A percentile compares a stretch with the other conserved stretches of the same genome.
Evolutionary conservation across 2,329 filamentous ascomycete species (phyloP).

Genomic region (Talaromyces islandicus): DNA sequence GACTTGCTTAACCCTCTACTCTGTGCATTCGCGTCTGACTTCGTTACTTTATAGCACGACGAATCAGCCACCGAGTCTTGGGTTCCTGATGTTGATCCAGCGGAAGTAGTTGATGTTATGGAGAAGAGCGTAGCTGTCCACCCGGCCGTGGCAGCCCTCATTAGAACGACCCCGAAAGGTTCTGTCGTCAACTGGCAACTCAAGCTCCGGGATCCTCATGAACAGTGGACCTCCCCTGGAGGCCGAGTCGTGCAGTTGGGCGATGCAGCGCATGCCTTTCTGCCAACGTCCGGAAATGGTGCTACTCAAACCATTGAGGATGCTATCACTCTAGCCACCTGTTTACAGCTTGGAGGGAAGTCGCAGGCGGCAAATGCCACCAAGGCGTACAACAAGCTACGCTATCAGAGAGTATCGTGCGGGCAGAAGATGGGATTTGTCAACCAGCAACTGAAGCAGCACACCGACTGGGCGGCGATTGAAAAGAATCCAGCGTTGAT

Average conservation of each 20-base stretch:
- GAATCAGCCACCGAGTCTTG: slow-evolving; percentile 13
- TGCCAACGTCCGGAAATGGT: slow-evolving; percentile 41
- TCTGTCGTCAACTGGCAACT: not conserved
- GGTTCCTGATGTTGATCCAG: slow-evolving; percentile 9
- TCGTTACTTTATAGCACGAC: too few relatives aligned
- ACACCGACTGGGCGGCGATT: not conserved
- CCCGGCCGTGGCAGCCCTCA: not conserved
- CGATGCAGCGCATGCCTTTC: slow-evolving; percentile 30
- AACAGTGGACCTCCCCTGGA: slow-evolving; percentile 4
- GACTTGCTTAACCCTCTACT: too few relatives aligned
- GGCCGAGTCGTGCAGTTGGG: slow-evolving; percentile 13
- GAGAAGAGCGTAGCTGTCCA: not conserved
- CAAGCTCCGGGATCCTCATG: slow-evolving; percentile 8
- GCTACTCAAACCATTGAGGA: slow-evolving; percentile 36
- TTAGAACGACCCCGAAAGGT: not conserved
- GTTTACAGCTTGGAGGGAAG: slow-evolving; percentile 40
- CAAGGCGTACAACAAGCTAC: slow-evolving; percentile 14
- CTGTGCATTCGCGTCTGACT: too few relatives aligned
- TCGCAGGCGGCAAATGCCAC: slow-evolving; percentile 23
- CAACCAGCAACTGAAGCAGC: slow-evolving; percentile 26
- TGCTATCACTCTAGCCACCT: slow-evolving; percentile 40
- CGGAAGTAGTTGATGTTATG: slow-evolving; percentile 7
- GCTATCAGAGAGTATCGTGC: slow-evolving; percentile 44
- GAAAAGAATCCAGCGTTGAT: not conserved
- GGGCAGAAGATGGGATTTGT: slow-evolving; percentile 42